Percentiles rank a stretch among this genome's conserved stretches.
Evolutionary conservation across 495 filamentous ascomycete genomes (phyloP).

Genomic region (Platismatia glauca): DNA sequence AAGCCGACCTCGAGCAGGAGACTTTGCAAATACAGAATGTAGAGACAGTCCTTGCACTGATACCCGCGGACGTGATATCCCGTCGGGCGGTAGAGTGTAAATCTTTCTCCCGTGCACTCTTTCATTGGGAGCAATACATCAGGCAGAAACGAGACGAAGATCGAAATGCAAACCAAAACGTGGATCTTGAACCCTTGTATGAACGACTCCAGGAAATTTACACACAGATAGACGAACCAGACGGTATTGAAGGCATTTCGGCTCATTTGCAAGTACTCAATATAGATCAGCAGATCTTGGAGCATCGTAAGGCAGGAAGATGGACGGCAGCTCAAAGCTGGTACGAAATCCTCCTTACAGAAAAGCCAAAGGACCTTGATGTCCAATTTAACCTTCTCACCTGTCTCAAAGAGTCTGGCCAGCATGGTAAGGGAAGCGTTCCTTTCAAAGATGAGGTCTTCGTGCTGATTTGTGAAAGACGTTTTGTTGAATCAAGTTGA

Average conservation of each 20-base stretch:
- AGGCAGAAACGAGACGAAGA: constrained; percentile 44
- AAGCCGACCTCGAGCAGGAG: constrained; percentile 32
- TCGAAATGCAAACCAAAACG: constrained; percentile 30
- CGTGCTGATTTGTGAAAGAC: constrained; percentile 41
- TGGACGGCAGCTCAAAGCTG: constrained; percentile 98
- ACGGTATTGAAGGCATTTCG: constrained; percentile 92
- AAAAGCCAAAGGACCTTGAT: constrained; percentile 66
- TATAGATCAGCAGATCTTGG: constrained; percentile 83
- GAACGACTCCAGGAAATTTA: constrained; percentile 85
- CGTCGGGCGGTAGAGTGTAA: constrained; percentile 80
- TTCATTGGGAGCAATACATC: constrained; percentile 89
- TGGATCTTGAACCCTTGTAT: constrained; percentile 51
- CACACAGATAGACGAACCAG: constrained; percentile 92
- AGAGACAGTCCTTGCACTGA: constrained; percentile 52
- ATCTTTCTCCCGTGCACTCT: constrained; percentile 83
- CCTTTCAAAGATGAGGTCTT: neutral
- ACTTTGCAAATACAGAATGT: constrained; percentile 50
- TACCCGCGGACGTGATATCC: constrained; percentile 81
- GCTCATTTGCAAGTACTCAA: constrained; percentile 70
- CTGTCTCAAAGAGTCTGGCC: constrained; percentile 86
- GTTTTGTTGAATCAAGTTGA: constrained; percentile 78
- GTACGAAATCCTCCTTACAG: constrained; percentile 82
- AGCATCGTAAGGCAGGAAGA: constrained; percentile 84
- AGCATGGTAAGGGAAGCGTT: constrained; percentile 54
- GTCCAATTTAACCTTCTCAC: constrained; percentile 75